phyloP scores from a whole-genome alignment of 2,329 filamentous ascomycete genomes.

The Colletotrichum scovillei region DNA sequence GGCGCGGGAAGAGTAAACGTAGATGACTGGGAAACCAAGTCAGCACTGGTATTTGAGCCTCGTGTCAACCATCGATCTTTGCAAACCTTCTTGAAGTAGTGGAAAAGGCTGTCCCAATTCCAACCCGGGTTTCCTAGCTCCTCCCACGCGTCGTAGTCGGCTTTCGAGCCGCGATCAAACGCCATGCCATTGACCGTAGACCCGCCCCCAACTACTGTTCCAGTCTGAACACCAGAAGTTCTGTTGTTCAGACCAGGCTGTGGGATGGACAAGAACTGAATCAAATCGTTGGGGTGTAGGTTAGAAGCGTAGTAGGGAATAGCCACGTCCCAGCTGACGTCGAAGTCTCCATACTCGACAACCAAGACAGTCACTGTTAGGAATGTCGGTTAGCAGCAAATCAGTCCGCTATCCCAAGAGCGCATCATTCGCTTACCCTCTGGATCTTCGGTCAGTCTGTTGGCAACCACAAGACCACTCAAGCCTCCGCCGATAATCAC shows the following conservation, averaged over 20 bases:
- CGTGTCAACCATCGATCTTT: no score
- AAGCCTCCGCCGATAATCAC: conserved; percentile 51
- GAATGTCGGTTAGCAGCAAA: not conserved
- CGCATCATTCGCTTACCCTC: conserved; percentile 15
- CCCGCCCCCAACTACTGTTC: conserved; percentile 39
- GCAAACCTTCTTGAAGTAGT: conserved; percentile 57
- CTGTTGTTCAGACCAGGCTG: conserved; percentile 43
- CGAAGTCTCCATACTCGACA: conserved; percentile 39
- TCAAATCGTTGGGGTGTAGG: conserved; percentile 39
- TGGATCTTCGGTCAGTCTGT: conserved; percentile 48
- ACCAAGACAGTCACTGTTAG: conserved; percentile 42
- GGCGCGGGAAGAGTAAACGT: conserved; percentile 45
- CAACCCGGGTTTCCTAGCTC: conserved; percentile 55
- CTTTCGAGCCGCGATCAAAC: conserved; percentile 54
- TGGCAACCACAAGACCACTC: conserved; percentile 49
- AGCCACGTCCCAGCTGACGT: conserved; percentile 26
- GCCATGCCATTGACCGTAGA: conserved; percentile 52
- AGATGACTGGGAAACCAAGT: conserved; percentile 43
- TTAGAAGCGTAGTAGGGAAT: conserved; percentile 34
- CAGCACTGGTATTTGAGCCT: conserved; percentile 37
- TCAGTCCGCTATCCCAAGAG: no score
- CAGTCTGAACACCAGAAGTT: conserved; percentile 42
- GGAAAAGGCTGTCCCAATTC: conserved; percentile 57
- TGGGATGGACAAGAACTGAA: conserved; percentile 43
- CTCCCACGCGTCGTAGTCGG: conserved; percentile 57